Percentiles rank a stretch among this genome's conserved stretches.
These are phyloP conservation scores for Phytophthora boehmeriae DNA, from an alignment of 352 stramenopile species.

Conservation along the genomic window DNA sequence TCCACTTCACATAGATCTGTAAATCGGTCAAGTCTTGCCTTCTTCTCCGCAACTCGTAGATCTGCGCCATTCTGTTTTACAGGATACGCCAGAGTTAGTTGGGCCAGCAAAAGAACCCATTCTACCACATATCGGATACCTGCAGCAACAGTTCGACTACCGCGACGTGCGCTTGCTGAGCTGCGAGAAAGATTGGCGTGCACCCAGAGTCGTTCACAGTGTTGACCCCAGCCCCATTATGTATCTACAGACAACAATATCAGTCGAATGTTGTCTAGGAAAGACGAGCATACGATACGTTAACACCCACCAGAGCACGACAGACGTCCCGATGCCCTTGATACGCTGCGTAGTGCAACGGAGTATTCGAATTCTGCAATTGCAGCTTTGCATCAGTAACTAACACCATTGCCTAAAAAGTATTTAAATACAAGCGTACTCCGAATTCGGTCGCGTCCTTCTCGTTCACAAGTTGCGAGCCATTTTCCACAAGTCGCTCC, in stretches of 20 bases:
- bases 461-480: constrained; percentile 47
- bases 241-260: constrained; percentile 30
- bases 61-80: constrained; percentile 56
- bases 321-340: constrained; percentile 56
- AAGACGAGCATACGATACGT: background rate
- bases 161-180: constrained; percentile 53
- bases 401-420: background rate
- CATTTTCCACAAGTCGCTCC: constrained; percentile 40
- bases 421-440: constrained; percentile 38
- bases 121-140: constrained; percentile 24
- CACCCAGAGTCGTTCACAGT: constrained; percentile 55
- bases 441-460: constrained; percentile 59
- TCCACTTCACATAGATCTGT: too few relatives aligned
- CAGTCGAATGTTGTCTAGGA: background rate
- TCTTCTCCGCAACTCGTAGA: constrained; percentile 47
- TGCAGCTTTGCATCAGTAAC: background rate
- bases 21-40: constrained; percentile 26
- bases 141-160: constrained; percentile 61
- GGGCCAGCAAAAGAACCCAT: background rate
- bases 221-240: constrained; percentile 63
- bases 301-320: constrained; percentile 40
- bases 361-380: constrained; percentile 56
- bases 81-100: background rate
- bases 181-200: constrained; percentile 73
- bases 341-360: constrained; percentile 83